Evolutionary conservation across 495 filamentous ascomycete species (phyloP), one percentile per base, ranked within the genome.

Genomic region (Xylaria telfairii): DNA sequence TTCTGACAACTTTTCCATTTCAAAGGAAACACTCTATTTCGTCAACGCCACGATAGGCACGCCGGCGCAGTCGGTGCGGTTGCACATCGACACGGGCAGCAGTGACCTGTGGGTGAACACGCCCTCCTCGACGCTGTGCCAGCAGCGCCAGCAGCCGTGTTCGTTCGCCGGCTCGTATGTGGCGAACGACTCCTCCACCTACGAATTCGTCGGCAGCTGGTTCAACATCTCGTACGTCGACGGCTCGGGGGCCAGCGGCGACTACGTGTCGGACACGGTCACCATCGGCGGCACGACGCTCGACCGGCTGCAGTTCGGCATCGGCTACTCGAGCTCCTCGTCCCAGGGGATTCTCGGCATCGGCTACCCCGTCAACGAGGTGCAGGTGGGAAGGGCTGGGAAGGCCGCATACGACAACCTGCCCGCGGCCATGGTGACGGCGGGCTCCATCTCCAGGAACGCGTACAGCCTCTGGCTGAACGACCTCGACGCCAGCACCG

Each of bases 201-300:
- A 94, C 80, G 74, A 87, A 65, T 95, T 89, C 76, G 80, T 97
- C 47, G 89, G 88, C 41, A 89, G 85, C 72, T 87, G 92, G 72
- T 99, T 99, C 83, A 92, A 95, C 74, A 98, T 99, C 68, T 89
- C 89, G 10, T 99, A 99, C 76, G 92, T 93, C 32, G 96, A 98
- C 79, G 92, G 92, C 54, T 91, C 92, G 1, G 92, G 89, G 44
- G 93, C 95, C 0, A 74, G 78, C 7, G 96, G 96, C 10, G 93
- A 95, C 75, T 98, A 98, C 80, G 92, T 89, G 12, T 90, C 87
- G 2, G 96, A 99, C 77, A 92, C 87, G 1, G 80, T 99, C 64
- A 80, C 79, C 5, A 88, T 99, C 70, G 93, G 90, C 1, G 85
- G 83, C 32, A 78, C 83, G 47, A 88, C 76, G 17, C 74, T 99